Conservation (phyloP, 768 basidiomycete genomes). For the Pisolithus tinctorius region DNA sequence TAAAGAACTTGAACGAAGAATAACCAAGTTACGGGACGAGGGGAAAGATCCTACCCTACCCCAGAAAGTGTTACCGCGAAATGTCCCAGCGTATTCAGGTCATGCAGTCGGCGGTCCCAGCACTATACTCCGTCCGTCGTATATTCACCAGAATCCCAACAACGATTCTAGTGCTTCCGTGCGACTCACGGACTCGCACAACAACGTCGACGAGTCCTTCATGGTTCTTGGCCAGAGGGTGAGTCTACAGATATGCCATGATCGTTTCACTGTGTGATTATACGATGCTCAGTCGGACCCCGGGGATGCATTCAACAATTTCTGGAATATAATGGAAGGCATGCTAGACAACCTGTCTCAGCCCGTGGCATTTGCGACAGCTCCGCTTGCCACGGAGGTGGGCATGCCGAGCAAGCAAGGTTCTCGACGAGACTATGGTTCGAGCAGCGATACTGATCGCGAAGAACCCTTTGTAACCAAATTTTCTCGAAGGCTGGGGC, state of each 20-base stretch:
- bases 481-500: constrained; percentile 39
- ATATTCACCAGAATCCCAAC: constrained; percentile 34
- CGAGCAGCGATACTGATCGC: constrained; percentile 60
- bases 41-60: constrained; percentile 72
- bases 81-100: constrained; percentile 16
- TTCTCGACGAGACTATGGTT: constrained; percentile 42
- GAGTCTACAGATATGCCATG: constrained; percentile 8
- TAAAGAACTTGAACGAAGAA: constrained; percentile 65
- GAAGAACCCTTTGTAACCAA: constrained; percentile 59
- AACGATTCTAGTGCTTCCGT: constrained; percentile 36
- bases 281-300: constrained; percentile 55
- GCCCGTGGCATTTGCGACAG: constrained; percentile 72
- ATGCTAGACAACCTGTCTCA: constrained; percentile 84
- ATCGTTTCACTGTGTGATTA: not conserved
- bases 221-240: constrained; percentile 82
- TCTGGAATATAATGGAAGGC: constrained; percentile 84
- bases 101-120: constrained; percentile 14
- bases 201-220: constrained; percentile 79
- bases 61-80: constrained; percentile 42
- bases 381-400: constrained; percentile 51
- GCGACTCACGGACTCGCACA: constrained; percentile 43
- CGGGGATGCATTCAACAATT: constrained; percentile 81
- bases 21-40: constrained; percentile 66
- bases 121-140: constrained; percentile 9
- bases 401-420: constrained; percentile 16